Percentiles rank a stretch among this genome's conserved stretches.
Evolutionary conservation across 2,329 filamentous ascomycete species (phyloP).

Genomic region (Tolypocladium capitatum): DNA sequence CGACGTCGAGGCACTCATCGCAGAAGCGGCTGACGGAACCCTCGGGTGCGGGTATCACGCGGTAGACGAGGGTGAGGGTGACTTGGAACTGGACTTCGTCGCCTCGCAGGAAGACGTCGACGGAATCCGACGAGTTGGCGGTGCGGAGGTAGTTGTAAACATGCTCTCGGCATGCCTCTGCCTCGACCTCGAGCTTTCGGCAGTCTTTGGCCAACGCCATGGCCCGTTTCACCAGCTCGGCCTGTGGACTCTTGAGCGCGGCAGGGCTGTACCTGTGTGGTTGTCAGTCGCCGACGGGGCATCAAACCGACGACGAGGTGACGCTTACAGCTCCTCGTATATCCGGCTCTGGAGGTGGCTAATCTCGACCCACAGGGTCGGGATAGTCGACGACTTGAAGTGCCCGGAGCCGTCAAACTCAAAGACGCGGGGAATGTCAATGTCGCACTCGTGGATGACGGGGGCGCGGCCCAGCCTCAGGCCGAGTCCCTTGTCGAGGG

Average conservation of each 20-base stretch:
- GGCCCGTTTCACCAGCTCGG: constrained; percentile 26
- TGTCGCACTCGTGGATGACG: constrained; percentile 45
- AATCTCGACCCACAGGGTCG: constrained; percentile 40
- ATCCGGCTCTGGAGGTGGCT: constrained; percentile 44
- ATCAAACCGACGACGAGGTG: neutral
- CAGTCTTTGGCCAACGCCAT: constrained; percentile 24
- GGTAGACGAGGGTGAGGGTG: constrained; percentile 37
- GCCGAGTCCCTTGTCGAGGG: constrained; percentile 43
- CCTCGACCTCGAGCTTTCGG: constrained; percentile 21
- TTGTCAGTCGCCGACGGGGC: neutral
- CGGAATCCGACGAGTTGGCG: constrained; percentile 24
- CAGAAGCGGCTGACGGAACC: constrained; percentile 30
- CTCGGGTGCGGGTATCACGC: constrained; percentile 33
- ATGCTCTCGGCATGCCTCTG: constrained; percentile 20
- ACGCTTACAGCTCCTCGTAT: constrained; percentile 34
- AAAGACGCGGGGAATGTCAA: constrained; percentile 32
- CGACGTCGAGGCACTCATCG: constrained; percentile 33
- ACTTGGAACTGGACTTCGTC: constrained; percentile 35
- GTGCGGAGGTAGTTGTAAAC: constrained; percentile 23
- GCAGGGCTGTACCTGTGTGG: constrained; percentile 34
- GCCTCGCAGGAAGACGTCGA: constrained; percentile 30
- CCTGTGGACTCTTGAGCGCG: constrained; percentile 26
- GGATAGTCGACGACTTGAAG: constrained; percentile 22
- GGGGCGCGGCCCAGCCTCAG: constrained; percentile 46
- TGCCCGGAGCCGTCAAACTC: constrained; percentile 27